phyloP scores from a whole-genome alignment of 345 rosid genomes.

The Boechera divaricarpa region DNA sequence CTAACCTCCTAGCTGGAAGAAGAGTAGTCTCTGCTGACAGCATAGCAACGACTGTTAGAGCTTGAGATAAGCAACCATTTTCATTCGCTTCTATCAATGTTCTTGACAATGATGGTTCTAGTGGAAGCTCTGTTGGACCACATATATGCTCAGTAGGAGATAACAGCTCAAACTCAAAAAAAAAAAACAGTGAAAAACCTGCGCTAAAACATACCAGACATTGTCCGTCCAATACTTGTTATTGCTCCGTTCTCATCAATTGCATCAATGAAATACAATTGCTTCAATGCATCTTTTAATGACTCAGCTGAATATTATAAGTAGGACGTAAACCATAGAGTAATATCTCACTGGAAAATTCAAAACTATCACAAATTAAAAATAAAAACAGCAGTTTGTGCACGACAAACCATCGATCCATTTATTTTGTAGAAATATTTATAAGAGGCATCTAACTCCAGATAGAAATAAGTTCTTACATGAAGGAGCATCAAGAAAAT shows the following conservation, averaged over 20 bases:
- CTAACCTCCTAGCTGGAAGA: conserved; percentile 77
- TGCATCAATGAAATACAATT: conserved; percentile 89
- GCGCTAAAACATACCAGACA: conserved; percentile 73
- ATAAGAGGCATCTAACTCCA: conserved; percentile 7
- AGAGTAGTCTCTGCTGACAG: conserved; percentile 89
- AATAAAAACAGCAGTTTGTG: background rate
- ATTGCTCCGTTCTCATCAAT: conserved; percentile 86
- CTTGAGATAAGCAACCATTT: conserved; percentile 83
- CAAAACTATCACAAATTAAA: background rate
- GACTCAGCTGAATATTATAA: conserved; percentile 68
- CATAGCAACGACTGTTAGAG: conserved; percentile 95
- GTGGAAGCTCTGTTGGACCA: conserved; percentile 78
- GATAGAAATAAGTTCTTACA: conserved; percentile 53
- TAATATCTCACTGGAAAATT: background rate
- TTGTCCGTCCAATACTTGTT: conserved; percentile 77
- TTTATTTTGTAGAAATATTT: background rate
- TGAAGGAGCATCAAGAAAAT: conserved; percentile 96
- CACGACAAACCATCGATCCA: background rate
- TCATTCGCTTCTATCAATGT: conserved; percentile 90
- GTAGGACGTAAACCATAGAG: conserved; percentile 13
- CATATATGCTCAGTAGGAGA: conserved; percentile 28
- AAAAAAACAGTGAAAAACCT: conserved; percentile 20
- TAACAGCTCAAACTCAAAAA: background rate
- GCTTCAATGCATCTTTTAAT: conserved; percentile 89
- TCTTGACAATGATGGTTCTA: conserved; percentile 97